These are phyloP conservation scores for Irineochytrium annulatum DNA, from an alignment of 192 early-diverging fungal genomes.

Conservation along the genomic window DNA sequence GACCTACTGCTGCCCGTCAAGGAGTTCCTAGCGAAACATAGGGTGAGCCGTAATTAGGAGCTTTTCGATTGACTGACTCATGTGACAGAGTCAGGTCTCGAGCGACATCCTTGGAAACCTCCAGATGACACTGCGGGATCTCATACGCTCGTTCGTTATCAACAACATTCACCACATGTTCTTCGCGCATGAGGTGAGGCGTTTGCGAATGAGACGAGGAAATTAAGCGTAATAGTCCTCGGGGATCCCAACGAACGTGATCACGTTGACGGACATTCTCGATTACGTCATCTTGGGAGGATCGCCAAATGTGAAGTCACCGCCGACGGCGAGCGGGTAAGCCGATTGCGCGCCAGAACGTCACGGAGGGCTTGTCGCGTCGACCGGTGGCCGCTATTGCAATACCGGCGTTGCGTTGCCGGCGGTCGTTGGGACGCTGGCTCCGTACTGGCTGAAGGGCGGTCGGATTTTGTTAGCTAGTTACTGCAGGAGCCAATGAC, in stretches of 20 bases:
- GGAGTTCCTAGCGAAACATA: slow-evolving; percentile 8
- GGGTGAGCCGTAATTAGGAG: neutral
- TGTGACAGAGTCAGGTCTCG: neutral
- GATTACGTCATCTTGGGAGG: neutral
- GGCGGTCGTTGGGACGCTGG: no score
- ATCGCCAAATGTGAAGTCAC: neutral
- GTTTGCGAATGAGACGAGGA: neutral
- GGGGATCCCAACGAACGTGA: slow-evolving; percentile 14
- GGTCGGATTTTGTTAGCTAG: no score
- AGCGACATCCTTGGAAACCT: slow-evolving; percentile 9
- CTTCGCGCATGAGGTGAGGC: slow-evolving; percentile 16
- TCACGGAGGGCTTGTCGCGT: no score
- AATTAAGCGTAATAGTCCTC: neutral
- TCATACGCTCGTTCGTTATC: slow-evolving; percentile 20
- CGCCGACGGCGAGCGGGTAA: no score
- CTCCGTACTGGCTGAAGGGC: no score
- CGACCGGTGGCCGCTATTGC: no score
- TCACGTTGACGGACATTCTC: slow-evolving; percentile 23
- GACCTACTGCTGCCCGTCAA: slow-evolving; percentile 22
- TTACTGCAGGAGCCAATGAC: no score
- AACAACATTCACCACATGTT: slow-evolving; percentile 27
- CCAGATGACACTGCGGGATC: slow-evolving; percentile 21
- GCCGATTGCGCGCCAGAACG: no score
- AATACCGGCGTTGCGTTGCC: no score
- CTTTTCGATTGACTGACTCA: neutral